A percentile compares a stretch with the other conserved stretches of the same genome.
phyloP scores from a whole-genome alignment of 768 basidiomycete species.

The Cantharellus anzutake region DNA sequence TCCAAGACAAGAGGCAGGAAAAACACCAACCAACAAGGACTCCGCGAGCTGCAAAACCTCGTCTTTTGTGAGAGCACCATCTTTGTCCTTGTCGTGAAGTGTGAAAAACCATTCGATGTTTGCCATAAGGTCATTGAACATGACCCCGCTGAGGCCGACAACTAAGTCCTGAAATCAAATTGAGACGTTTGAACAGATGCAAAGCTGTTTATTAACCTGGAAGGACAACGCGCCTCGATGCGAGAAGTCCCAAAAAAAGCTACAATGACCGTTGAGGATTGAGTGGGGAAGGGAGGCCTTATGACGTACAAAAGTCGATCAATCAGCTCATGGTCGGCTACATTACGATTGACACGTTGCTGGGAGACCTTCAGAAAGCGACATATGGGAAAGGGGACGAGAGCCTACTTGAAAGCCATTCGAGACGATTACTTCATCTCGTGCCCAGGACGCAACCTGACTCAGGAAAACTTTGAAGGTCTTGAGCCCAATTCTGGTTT shows the following conservation, averaged over 20 bases:
- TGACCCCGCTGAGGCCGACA: constrained; percentile 70
- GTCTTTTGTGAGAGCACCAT: constrained; percentile 88
- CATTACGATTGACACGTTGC: constrained; percentile 72
- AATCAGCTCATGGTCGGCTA: constrained; percentile 94
- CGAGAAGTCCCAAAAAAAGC: constrained; percentile 76
- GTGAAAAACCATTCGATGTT: constrained; percentile 99
- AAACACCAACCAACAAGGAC: constrained; percentile 54
- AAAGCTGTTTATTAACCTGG: constrained; percentile 34
- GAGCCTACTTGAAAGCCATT: constrained; percentile 69
- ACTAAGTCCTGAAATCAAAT: constrained; percentile 54
- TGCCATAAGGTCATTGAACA: constrained; percentile 95
- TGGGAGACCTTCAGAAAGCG: constrained; percentile 16
- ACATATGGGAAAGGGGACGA: neutral
- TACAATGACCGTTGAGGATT: neutral
- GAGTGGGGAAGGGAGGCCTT: too few relatives aligned
- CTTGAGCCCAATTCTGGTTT: constrained; percentile 68
- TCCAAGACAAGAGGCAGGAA: constrained; percentile 4
- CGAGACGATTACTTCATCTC: constrained; percentile 78
- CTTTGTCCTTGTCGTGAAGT: constrained; percentile 88
- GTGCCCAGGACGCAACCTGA: constrained; percentile 87
- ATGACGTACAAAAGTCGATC: constrained; percentile 50
- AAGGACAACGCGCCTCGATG: constrained; percentile 72
- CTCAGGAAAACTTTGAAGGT: constrained; percentile 85
- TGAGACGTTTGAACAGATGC: neutral
- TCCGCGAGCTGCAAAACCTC: constrained; percentile 92